These are phyloP conservation scores for Craterostigma plantagineum DNA, from an alignment of 257 asterid species.

Conservation along the genomic window DNA sequence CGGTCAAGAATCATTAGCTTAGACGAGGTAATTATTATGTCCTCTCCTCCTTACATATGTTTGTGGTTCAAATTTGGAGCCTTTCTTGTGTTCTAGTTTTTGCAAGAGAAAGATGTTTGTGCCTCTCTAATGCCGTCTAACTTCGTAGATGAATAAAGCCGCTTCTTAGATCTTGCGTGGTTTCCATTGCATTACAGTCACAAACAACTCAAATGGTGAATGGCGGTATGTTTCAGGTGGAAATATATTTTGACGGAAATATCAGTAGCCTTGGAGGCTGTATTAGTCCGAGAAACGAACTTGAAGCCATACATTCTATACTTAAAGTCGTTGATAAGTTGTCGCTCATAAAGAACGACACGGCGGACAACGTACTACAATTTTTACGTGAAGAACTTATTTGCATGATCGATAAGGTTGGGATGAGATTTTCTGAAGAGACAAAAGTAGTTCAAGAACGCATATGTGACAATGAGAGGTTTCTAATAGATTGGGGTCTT, in stretches of 20 bases:
- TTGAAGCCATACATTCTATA: constrained; percentile 58
- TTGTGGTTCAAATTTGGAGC: no score
- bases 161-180: no score
- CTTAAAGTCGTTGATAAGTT: constrained; percentile 32
- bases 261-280: constrained; percentile 13
- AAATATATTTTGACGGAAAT: constrained; percentile 58
- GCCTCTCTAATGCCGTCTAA: no score
- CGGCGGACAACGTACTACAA: constrained; percentile 11
- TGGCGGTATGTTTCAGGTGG: constrained; percentile 36
- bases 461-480: constrained; percentile 32
- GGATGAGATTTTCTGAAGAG: constrained; percentile 22
- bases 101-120: no score
- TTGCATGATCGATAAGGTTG: constrained; percentile 34
- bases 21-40: no score
- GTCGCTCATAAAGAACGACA: constrained; percentile 11
- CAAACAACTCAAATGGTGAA: no score
- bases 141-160: no score
- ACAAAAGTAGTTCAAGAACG: constrained; percentile 20
- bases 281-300: constrained; percentile 66
- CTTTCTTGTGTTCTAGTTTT: no score
- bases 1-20: no score
- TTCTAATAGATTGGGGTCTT: constrained; percentile 50
- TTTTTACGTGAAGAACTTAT: constrained; percentile 22
- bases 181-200: no score
- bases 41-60: no score